Evolutionary conservation across 2,329 filamentous ascomycete genomes (phyloP).

Genomic region (Pyricularia grisea): DNA sequence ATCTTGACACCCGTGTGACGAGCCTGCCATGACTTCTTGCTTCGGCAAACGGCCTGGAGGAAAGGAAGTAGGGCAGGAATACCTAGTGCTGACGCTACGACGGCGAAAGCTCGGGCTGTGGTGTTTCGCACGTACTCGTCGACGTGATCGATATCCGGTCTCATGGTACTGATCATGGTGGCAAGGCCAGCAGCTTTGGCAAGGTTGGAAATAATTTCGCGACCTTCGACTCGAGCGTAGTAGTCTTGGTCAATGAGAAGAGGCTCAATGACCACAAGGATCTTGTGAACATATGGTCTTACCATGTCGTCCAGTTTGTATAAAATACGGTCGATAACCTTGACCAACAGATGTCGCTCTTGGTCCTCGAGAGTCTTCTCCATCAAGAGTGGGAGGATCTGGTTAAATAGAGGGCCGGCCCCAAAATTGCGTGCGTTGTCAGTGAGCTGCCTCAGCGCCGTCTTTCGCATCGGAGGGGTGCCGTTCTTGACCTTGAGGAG

Average conservation of each 20-base stretch:
- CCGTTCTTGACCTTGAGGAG: constrained; percentile 98
- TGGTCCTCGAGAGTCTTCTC: constrained; percentile 97
- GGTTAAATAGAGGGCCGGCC: constrained; percentile 88
- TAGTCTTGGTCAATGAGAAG: constrained; percentile 98
- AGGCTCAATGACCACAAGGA: constrained; percentile 97
- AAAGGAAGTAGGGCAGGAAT: constrained; percentile 94
- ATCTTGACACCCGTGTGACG: constrained; percentile 98
- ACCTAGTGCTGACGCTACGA: constrained; percentile 90
- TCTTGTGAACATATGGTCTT: constrained; percentile 94
- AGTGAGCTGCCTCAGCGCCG: constrained; percentile 89
- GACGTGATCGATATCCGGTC: constrained; percentile 95
- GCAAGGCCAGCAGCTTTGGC: constrained; percentile 93
- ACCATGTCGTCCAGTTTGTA: constrained; percentile 98
- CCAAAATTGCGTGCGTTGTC: constrained; percentile 97
- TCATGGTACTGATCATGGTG: constrained; percentile 99
- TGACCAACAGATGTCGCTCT: constrained; percentile 94
- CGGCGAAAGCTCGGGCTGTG: constrained; percentile 91
- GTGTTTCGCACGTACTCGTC: constrained; percentile 99
- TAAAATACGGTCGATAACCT: constrained; percentile 95
- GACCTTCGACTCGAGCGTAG: constrained; percentile 94
- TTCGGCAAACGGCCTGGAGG: constrained; percentile 87
- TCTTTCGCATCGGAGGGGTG: constrained; percentile 97
- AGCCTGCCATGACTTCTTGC: constrained; percentile 98
- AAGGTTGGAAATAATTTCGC: constrained; percentile 97
- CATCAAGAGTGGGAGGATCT: constrained; percentile 94